A percentile compares a stretch with the other conserved stretches of the same genome.
Conservation (phyloP, 2,329 filamentous ascomycete genomes). For the Talaromyces sp. region DNA sequence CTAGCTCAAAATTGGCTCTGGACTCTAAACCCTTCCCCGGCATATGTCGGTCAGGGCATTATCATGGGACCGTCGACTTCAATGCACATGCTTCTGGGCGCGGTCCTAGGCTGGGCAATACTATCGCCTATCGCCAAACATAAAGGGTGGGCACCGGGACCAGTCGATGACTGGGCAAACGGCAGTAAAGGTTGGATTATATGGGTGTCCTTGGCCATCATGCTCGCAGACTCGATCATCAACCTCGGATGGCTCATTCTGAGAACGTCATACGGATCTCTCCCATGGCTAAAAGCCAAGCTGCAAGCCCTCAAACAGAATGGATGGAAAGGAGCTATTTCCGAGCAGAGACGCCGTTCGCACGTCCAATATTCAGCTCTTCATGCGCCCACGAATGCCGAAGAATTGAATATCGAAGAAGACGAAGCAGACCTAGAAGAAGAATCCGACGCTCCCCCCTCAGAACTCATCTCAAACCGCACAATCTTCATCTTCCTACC, state of each 20-base stretch:
- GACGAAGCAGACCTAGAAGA: slow-evolving; percentile 45
- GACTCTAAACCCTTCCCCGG: slow-evolving; percentile 94
- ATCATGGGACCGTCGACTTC: slow-evolving; percentile 98
- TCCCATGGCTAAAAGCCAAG: slow-evolving; percentile 32
- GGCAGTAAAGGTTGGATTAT: slow-evolving; percentile 99
- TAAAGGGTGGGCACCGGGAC: slow-evolving; percentile 83
- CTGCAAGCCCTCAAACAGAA: slow-evolving; percentile 31
- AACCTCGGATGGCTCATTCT: slow-evolving; percentile 76
- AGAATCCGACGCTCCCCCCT: slow-evolving; percentile 67
- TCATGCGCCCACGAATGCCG: slow-evolving; percentile 21
- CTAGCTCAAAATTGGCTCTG: slow-evolving; percentile 83
- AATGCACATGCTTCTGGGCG: slow-evolving; percentile 89
- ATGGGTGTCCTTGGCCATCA: slow-evolving; percentile 92
- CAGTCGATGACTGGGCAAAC: slow-evolving; percentile 81
- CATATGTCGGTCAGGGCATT: slow-evolving; percentile 94
- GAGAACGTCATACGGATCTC: slow-evolving; percentile 57
- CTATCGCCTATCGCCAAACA: slow-evolving; percentile 84
- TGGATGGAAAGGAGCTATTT: slow-evolving; percentile 12
- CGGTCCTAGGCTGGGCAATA: slow-evolving; percentile 83
- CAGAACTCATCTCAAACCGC: slow-evolving; percentile 72
- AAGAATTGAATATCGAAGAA: slow-evolving; percentile 6
- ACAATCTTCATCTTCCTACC: slow-evolving; percentile 72
- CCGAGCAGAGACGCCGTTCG: slow-evolving; percentile 23
- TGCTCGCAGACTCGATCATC: slow-evolving; percentile 89
- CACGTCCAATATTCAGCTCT: slow-evolving; percentile 33